Percentiles rank a stretch among this genome's conserved stretches.
These are phyloP conservation scores for Penicillium thymicola DNA, from an alignment of 2,329 filamentous ascomycete genomes.

Conservation along the genomic window DNA sequence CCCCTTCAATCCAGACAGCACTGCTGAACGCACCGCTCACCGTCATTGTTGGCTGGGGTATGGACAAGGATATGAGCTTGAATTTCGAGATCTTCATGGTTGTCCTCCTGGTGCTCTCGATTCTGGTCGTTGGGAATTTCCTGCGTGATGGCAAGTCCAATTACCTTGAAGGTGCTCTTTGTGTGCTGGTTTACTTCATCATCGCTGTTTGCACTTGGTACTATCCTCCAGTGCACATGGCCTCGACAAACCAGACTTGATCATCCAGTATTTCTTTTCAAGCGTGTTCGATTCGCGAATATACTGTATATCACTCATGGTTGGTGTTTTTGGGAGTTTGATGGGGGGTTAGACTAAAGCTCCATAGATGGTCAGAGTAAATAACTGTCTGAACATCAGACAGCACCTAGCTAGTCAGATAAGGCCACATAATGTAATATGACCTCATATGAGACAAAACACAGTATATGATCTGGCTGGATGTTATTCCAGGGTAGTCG, in stretches of 20 bases:
- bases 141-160: slow-evolving; percentile 84
- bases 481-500: not conserved
- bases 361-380: not conserved
- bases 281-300: not conserved
- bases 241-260: slow-evolving; percentile 20
- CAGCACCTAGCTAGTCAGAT: not conserved
- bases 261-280: not conserved
- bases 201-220: slow-evolving; percentile 61
- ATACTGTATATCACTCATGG: not conserved
- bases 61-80: slow-evolving; percentile 67
- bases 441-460: not conserved
- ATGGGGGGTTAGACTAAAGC: not conserved
- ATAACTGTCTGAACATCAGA: not conserved
- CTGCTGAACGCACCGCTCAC: slow-evolving; percentile 82
- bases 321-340: not conserved
- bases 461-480: not conserved
- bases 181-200: slow-evolving; percentile 63
- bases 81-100: slow-evolving; percentile 88
- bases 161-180: slow-evolving; percentile 81
- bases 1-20: slow-evolving; percentile 83
- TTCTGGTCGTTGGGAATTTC: slow-evolving; percentile 84
- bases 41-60: slow-evolving; percentile 78
- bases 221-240: slow-evolving; percentile 52
- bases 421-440: not conserved
- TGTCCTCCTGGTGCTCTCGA: slow-evolving; percentile 73